These are phyloP conservation scores for Mayamaea pseudoterrestris DNA, from an alignment of 108 stramenopile genomes.

Conservation along the genomic window DNA sequence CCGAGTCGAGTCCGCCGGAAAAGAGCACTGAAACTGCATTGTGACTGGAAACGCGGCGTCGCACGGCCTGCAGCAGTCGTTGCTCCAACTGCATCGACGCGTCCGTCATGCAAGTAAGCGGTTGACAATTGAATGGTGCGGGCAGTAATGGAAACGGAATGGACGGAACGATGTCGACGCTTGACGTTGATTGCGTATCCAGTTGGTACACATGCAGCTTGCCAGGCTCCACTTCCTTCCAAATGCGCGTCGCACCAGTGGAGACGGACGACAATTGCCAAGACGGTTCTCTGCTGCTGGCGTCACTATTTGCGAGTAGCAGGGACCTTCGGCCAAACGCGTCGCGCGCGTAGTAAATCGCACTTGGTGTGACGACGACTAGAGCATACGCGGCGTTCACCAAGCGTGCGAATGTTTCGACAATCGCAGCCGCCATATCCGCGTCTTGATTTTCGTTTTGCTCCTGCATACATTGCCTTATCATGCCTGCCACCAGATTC, in stretches of 20 bases:
- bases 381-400: slow-evolving; percentile 42
- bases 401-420: not conserved
- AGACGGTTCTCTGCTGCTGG: not conserved
- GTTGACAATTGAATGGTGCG: not conserved
- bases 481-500: not conserved
- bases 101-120: slow-evolving; percentile 11
- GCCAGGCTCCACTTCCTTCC: slow-evolving; percentile 59
- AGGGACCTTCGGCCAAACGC: slow-evolving; percentile 57
- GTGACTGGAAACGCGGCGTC: slow-evolving; percentile 22
- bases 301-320: slow-evolving; percentile 8
- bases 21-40: slow-evolving; percentile 78
- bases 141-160: not conserved
- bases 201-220: slow-evolving; percentile 23
- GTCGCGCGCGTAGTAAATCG: slow-evolving; percentile 56
- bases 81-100: slow-evolving; percentile 20
- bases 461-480: not conserved
- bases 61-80: slow-evolving; percentile 41
- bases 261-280: slow-evolving; percentile 11
- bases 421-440: not conserved
- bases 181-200: not conserved
- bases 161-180: not conserved
- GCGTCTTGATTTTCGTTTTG: slow-evolving; percentile 3
- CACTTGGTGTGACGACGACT: slow-evolving; percentile 8
- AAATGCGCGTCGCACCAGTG: slow-evolving; percentile 4
- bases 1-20: slow-evolving; percentile 95